phyloP scores from a whole-genome alignment of 352 stramenopile species.

The Phytophthora syringae region DNA sequence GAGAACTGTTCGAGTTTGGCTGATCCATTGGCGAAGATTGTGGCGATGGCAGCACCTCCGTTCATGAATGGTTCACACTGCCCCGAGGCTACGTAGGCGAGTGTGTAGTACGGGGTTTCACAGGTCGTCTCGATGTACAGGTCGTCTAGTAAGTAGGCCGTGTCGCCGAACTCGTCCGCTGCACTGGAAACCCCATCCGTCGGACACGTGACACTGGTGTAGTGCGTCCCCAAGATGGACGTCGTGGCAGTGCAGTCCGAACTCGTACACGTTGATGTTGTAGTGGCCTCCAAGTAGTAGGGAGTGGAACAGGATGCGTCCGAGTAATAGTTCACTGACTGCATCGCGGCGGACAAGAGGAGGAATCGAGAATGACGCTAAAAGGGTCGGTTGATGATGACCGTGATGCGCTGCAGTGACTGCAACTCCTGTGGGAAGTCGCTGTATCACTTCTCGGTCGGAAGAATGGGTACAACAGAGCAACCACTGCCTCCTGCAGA shows the following conservation, averaged over 20 bases:
- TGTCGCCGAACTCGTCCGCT: constrained; percentile 16
- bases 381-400: neutral
- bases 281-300: constrained; percentile 4
- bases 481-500: too few species aligned
- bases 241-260: constrained; percentile 20
- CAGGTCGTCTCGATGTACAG: constrained; percentile 12
- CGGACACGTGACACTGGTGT: constrained; percentile 25
- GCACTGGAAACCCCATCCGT: constrained; percentile 14
- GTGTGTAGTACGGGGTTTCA: constrained; percentile 10
- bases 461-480: too few species aligned
- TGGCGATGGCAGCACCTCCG: constrained; percentile 7
- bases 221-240: constrained; percentile 5
- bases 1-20: constrained; percentile 28
- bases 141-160: constrained; percentile 15
- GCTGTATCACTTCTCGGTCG: too few species aligned
- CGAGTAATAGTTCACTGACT: constrained; percentile 27
- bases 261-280: constrained; percentile 12
- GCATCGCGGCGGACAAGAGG: neutral
- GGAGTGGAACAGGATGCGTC: constrained; percentile 20
- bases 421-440: too few species aligned
- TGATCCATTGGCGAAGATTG: constrained; percentile 26
- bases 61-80: constrained; percentile 5
- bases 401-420: too few species aligned
- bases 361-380: constrained; percentile 13
- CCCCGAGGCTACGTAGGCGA: constrained; percentile 10